Evolutionary conservation across 1,284 basidiomycete genomes (phyloP), one percentile per base, ranked within the genome.

Genomic region (Pholiota adiposa): DNA sequence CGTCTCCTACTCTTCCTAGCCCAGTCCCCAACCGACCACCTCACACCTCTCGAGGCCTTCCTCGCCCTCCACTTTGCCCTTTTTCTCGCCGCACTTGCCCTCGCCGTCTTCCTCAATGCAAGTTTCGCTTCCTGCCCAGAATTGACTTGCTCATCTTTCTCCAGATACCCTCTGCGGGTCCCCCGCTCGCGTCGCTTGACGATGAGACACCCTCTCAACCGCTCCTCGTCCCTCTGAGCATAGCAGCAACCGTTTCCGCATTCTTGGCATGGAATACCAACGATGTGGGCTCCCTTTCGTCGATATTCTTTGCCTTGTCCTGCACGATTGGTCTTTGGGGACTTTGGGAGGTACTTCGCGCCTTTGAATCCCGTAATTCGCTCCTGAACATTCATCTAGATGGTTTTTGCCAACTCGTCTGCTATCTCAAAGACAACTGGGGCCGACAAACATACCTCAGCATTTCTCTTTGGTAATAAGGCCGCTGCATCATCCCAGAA

Each of bases 381-480:
- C 54, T n/a, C 34, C 29, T 56, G 14, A 46, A 38, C 27, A 18
- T 14, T 16, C 19, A 14, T 34, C n/a, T 23, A 92, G 90, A 79
- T 87, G 46, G 69, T 87, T 53, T 93, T 93, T 66, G 81, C 82
- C 31, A 80, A 80, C 11, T 78, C 87, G 14, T 77, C 80, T 12
- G 70, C 75, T 46, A 73, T 83, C 44, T 92, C 89, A 19, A 84
- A 82, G 69, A 89, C 84, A 68, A 93, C 90, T 2, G 90, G 90
- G 6, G 87, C 90, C 25, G 89, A 93, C 75, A 92, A 92, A 69
- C 86, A 84, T 60, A 93, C 90, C 3, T 92, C 90, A 16, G 69
- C 84, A 2, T 92, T 93, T 71, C 75, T 92, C 18, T 93, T 93
- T 69, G 84, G 88, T 0, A 93, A 92, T 75, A 89, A 83, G 67